These are phyloP conservation scores for Tuber borchii DNA, from an alignment of 495 filamentous ascomycete species.

Conservation along the genomic window DNA sequence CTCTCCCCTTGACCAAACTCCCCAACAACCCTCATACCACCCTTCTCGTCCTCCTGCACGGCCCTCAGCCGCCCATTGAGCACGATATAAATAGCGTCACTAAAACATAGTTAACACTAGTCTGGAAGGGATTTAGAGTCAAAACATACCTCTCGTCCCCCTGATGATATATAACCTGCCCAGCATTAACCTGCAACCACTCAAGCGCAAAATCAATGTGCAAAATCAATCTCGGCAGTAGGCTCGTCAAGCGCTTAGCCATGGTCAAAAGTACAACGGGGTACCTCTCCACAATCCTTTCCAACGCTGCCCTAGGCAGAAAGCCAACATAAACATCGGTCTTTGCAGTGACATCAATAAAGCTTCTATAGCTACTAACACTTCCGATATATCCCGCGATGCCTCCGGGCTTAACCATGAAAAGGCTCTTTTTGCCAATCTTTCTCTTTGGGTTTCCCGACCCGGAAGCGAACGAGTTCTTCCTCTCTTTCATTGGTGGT, in stretches of 20 bases:
- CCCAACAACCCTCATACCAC: constrained; percentile 78
- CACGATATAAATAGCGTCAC: constrained; percentile 96
- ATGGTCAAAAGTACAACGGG: constrained; percentile 88
- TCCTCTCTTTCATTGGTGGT: constrained; percentile 22
- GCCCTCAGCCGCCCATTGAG: constrained; percentile 82
- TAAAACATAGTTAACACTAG: constrained; percentile 14
- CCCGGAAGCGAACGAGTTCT: constrained; percentile 39
- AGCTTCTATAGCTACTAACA: constrained; percentile 88
- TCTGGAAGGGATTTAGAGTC: background rate
- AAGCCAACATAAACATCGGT: constrained; percentile 99
- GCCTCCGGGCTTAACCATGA: constrained; percentile 88
- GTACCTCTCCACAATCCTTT: constrained; percentile 84
- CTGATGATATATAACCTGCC: constrained; percentile 89
- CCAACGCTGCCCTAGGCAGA: constrained; percentile 74
- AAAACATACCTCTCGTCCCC: constrained; percentile 62
- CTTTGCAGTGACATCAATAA: constrained; percentile 93
- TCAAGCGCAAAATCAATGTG: constrained; percentile 98
- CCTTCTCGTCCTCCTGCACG: constrained; percentile 68
- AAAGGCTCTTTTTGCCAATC: constrained; percentile 63
- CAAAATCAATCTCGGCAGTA: constrained; percentile 83
- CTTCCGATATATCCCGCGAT: constrained; percentile 91
- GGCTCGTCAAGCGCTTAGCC: constrained; percentile 84
- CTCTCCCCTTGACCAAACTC: constrained; percentile 97
- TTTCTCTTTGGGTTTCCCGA: constrained; percentile 42
- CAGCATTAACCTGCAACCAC: constrained; percentile 93